Base-by-base conservation (phyloP, 768 basidiomycete species). In the Boletus vinaceobasis region DNA sequence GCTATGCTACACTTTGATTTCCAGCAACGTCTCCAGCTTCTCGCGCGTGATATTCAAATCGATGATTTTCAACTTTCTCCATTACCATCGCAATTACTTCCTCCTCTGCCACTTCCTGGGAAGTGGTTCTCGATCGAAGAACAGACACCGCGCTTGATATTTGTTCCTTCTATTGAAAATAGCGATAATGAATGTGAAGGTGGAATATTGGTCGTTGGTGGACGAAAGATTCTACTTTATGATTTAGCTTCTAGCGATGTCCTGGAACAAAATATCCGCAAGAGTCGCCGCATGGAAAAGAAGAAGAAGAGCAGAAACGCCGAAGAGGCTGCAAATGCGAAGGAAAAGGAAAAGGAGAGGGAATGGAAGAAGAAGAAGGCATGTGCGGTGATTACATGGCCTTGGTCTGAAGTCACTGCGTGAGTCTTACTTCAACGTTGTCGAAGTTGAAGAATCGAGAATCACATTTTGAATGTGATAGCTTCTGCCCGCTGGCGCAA, bases 361-460 rank as follows among this genome's bases (percentile, higher is more conserved):
- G 83, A 84, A 54, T 72, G 66, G 21, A 78, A 73, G 68, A 79
- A 75, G 59, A 74, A 80, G 55, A 89, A 82, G 55, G 71, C 84
- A 0, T 77, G 73, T 36, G 82, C 80, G 0, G 64, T 67, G 35
- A 76, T 90, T 15, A 79, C 83, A 14, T 91, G 90, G 90, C 88
- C 88, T 8, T 91, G 87, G 84, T 80, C 78, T 54, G 81, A 84
- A 56, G 75, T 92, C 38, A 76, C 82, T 57, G 82, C 86, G 90
- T 92, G 65, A 60, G 84, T 72, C 4, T 31, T 23, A 9, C 27
- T 40, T 43, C 29, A 15, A 4, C 11, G 21, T 42, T 26, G 35
- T 44, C 47, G 7, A 23, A 13, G 4, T 8, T n/a, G 14, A 19
- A 50, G 48, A 23, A 43, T 26, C 15, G 3, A 31, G 9, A 4